phyloP scores from a whole-genome alignment of 1,284 basidiomycete species.

The Heterobasidion occidentale region DNA sequence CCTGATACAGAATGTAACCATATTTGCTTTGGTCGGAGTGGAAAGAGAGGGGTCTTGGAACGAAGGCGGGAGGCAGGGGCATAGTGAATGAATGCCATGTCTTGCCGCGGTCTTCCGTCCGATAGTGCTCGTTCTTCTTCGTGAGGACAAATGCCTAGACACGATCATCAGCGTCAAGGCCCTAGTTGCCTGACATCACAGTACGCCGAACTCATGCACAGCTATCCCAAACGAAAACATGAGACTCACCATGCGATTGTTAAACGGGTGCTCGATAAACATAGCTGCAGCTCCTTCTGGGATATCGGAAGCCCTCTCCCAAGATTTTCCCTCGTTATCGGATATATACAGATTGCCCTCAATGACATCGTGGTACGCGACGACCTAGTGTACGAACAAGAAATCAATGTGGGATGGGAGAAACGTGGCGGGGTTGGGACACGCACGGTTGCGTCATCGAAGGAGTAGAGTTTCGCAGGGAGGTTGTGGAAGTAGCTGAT shows the following conservation, averaged over 20 bases:
- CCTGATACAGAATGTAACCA: slow-evolving; percentile 82
- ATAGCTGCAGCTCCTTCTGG: slow-evolving; percentile 56
- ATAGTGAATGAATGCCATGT: slow-evolving; percentile 80
- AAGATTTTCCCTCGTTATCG: slow-evolving; percentile 84
- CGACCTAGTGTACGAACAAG: slow-evolving; percentile 37
- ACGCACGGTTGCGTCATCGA: slow-evolving; percentile 80
- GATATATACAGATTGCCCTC: slow-evolving; percentile 73
- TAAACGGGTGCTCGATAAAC: slow-evolving; percentile 85
- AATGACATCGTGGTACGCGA: slow-evolving; percentile 76
- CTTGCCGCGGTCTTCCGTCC: slow-evolving; percentile 78
- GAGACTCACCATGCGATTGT: slow-evolving; percentile 59
- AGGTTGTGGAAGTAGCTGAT: slow-evolving; percentile 58
- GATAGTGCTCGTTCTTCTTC: slow-evolving; percentile 65
- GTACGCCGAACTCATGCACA: background rate
- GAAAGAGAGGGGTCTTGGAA: slow-evolving; percentile 69
- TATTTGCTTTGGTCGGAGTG: slow-evolving; percentile 66
- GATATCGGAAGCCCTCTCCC: slow-evolving; percentile 60
- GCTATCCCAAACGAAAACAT: background rate
- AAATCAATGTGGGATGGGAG: background rate
- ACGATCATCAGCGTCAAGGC: background rate
- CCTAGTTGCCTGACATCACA: background rate
- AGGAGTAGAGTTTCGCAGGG: slow-evolving; percentile 86
- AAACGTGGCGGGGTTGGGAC: slow-evolving; percentile 3
- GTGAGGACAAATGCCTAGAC: slow-evolving; percentile 79
- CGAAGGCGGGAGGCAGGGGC: slow-evolving; percentile 51